Evolutionary conservation across 164 flowering plant species (phyloP).

Genomic region (Annona squamosa): DNA sequence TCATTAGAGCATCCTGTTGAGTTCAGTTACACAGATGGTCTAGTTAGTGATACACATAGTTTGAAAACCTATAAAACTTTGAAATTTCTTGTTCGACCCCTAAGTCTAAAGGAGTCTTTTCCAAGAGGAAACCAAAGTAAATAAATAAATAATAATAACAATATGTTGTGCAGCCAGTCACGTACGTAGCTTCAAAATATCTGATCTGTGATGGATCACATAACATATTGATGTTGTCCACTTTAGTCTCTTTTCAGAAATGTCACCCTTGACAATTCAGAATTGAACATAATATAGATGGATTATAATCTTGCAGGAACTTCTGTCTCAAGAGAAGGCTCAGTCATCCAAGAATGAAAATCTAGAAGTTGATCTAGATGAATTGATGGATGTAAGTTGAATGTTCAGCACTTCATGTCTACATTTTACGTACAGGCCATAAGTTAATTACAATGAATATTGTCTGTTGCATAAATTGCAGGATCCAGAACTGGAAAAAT

Average conservation of each 20-base stretch:
- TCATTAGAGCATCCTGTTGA: no score
- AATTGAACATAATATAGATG: conserved; percentile 2
- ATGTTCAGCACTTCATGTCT: not conserved
- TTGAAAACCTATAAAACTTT: no score
- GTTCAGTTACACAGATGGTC: no score
- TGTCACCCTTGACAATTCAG: not conserved
- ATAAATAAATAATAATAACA: not conserved
- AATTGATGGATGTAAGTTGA: conserved; percentile 84
- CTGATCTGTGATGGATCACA: not conserved
- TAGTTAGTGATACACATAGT: no score
- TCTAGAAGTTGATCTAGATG: conserved; percentile 81
- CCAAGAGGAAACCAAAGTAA: not conserved
- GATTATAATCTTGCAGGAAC: conserved; percentile 37
- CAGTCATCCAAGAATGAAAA: conserved; percentile 39
- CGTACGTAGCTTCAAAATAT: not conserved
- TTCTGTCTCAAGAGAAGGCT: conserved; percentile 52
- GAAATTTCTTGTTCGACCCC: not conserved
- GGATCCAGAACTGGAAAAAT: conserved; percentile 97
- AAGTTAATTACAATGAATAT: not conserved
- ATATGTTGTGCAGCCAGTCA: not conserved
- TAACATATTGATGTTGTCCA: not conserved
- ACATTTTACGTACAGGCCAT: not conserved
- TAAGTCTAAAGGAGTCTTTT: not conserved
- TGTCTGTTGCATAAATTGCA: conserved; percentile 13
- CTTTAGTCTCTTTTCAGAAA: not conserved